These are phyloP conservation scores for Bjerkandera adusta DNA, from an alignment of 1,284 basidiomycete genomes.

Conservation along the genomic window DNA sequence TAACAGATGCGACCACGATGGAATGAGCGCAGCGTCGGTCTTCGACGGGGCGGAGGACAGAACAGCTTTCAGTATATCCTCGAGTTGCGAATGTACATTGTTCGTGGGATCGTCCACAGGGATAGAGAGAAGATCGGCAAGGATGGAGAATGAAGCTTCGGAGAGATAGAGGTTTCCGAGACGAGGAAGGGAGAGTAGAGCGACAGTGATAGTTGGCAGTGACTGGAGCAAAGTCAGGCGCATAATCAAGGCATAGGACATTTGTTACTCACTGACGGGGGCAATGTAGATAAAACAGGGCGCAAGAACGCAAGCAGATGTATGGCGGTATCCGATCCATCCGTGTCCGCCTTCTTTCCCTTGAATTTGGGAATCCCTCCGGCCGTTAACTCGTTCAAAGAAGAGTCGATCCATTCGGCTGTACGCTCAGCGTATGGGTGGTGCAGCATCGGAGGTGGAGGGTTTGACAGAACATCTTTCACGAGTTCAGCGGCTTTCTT, in stretches of 20 bases:
- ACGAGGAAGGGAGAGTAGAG: conserved; percentile 77
- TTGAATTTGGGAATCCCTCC: conserved; percentile 61
- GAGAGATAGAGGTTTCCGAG: conserved; percentile 85
- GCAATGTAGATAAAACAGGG: conserved; percentile 60
- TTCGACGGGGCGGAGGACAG: conserved; percentile 73
- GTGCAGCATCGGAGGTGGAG: conserved; percentile 70
- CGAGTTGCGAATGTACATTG: conserved; percentile 53
- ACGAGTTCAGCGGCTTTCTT: conserved; percentile 89
- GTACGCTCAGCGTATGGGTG: conserved; percentile 88
- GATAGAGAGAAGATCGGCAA: conserved; percentile 71
- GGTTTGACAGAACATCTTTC: conserved; percentile 68
- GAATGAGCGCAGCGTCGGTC: conserved; percentile 55
- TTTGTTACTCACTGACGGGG: conserved; percentile 54
- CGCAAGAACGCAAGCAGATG: conserved; percentile 79
- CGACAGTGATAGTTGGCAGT: conserved; percentile 64
- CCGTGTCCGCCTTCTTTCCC: conserved; percentile 59
- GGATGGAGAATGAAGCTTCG: conserved; percentile 76
- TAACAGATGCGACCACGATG: conserved; percentile 75
- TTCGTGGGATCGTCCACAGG: conserved; percentile 47
- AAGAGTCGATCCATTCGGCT: conserved; percentile 74
- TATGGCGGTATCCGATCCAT: conserved; percentile 73
- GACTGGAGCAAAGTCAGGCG: conserved; percentile 46
- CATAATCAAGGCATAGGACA: conserved; percentile 14
- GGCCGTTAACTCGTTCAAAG: conserved; percentile 66
- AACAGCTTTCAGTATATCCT: conserved; percentile 71